Conservation (phyloP, 192 early-diverging fungal species). For the Phycomyces blakesleeanus region DNA sequence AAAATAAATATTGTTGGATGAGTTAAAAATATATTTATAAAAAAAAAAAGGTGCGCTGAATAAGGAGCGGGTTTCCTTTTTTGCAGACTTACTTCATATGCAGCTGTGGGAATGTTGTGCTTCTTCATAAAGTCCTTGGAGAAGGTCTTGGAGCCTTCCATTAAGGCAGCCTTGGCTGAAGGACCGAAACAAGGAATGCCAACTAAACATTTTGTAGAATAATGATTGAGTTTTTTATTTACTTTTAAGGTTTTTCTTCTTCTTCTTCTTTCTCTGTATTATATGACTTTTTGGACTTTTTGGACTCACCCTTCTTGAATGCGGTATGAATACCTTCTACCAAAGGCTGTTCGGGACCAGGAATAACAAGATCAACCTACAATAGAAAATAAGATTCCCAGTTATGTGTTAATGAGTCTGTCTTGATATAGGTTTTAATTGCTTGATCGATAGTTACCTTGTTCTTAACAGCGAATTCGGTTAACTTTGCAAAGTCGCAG, state of each 20-base stretch:
- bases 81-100: constrained; percentile 58
- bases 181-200: constrained; percentile 93
- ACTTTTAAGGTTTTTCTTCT: background rate
- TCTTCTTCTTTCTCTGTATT: background rate
- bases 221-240: constrained; percentile 6
- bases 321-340: constrained; percentile 83
- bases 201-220: constrained; percentile 47
- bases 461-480: constrained; percentile 76
- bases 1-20: constrained; percentile 14
- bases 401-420: background rate
- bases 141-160: constrained; percentile 99
- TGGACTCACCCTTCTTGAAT: constrained; percentile 69
- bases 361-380: constrained; percentile 78
- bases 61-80: too few relatives aligned
- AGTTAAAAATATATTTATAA: constrained; percentile 19
- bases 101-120: constrained; percentile 94
- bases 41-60: background rate
- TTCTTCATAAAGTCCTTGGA: constrained; percentile 98
- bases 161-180: constrained; percentile 77
- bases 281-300: background rate
- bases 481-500: constrained; percentile 69
- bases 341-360: constrained; percentile 95
- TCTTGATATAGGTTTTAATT: background rate
- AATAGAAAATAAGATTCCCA: background rate
- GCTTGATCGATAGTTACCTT: constrained; percentile 41